phyloP scores from a whole-genome alignment of 176 grass and related monocot genomes.

The Ensete glaucum region DNA sequence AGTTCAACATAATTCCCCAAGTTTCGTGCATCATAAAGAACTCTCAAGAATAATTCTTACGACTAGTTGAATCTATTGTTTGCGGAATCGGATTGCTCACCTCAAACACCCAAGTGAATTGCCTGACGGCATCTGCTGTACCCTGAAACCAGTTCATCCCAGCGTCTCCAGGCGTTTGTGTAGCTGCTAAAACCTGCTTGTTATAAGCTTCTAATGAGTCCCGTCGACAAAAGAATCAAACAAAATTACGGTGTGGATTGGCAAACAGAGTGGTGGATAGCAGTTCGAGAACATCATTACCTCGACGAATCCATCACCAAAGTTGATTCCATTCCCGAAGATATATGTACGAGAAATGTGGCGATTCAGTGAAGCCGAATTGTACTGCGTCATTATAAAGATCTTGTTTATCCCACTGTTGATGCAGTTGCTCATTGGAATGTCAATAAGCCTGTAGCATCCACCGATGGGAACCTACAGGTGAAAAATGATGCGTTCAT shows the following conservation, averaged over 20 bases:
- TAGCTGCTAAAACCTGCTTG: conserved; percentile 60
- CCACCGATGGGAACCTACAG: conserved; percentile 64
- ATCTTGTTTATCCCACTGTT: conserved; percentile 75
- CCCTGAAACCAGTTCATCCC: conserved; percentile 59
- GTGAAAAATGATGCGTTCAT: background rate
- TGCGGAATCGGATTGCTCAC: conserved; percentile 4
- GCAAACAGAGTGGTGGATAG: no score
- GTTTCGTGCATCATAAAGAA: background rate
- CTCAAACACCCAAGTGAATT: conserved; percentile 75
- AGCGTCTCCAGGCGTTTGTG: conserved; percentile 53
- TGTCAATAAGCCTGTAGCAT: conserved; percentile 63
- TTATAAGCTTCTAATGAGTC: background rate
- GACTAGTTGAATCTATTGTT: background rate
- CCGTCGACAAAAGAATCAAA: no score
- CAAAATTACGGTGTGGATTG: no score
- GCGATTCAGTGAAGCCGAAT: conserved; percentile 60
- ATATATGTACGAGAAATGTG: conserved; percentile 54
- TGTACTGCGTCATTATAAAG: conserved; percentile 75
- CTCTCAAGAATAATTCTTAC: background rate
- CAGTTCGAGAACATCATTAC: conserved; percentile 16
- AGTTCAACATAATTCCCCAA: background rate
- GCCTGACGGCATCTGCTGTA: conserved; percentile 54
- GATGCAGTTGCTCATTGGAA: conserved; percentile 77
- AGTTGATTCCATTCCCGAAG: conserved; percentile 51
- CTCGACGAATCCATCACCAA: conserved; percentile 67